Evolutionary conservation across 2,329 filamentous ascomycete genomes (phyloP).

Genomic region (Camillea tinctor): DNA sequence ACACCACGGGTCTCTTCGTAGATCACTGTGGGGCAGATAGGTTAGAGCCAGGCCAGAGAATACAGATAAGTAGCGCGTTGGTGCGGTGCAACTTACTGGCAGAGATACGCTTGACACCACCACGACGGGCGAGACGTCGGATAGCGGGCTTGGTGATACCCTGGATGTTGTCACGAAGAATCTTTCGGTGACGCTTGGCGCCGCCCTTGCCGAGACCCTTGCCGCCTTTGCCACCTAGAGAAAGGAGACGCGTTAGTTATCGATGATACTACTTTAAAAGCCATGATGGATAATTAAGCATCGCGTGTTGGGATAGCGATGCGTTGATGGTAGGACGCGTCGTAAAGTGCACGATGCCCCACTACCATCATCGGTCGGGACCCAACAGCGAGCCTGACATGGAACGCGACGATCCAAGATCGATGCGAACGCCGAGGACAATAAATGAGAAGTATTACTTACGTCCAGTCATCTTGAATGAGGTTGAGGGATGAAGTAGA

Average conservation of each 20-base stretch:
- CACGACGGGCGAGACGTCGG: conserved; percentile 96
- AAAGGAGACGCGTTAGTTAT: conserved; percentile 46
- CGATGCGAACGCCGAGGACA: no score
- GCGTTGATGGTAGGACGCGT: conserved; percentile 30
- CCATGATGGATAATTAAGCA: not conserved
- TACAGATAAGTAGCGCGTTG: no score
- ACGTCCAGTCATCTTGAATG: conserved; percentile 70
- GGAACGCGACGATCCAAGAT: conserved; percentile 18
- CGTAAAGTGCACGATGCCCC: conserved; percentile 19
- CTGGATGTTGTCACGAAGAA: conserved; percentile 99
- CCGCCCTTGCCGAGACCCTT: conserved; percentile 98
- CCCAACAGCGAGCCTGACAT: conserved; percentile 1
- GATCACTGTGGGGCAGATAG: conserved; percentile 55
- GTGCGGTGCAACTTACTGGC: conserved; percentile 69
- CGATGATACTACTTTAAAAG: not conserved
- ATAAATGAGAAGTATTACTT: conserved; percentile 44
- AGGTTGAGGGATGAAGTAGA: conserved; percentile 27
- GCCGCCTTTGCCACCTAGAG: conserved; percentile 84
- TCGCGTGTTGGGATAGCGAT: conserved; percentile 12
- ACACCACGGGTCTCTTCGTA: conserved; percentile 82
- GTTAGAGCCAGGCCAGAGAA: not conserved
- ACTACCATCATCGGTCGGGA: conserved; percentile 18
- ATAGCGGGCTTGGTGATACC: conserved; percentile 99
- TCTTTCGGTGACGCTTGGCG: conserved; percentile 99
- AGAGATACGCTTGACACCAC: conserved; percentile 99